These are phyloP conservation scores for Rosa hybrid DNA, from an alignment of 331 rosid genomes.

Conservation along the genomic window DNA sequence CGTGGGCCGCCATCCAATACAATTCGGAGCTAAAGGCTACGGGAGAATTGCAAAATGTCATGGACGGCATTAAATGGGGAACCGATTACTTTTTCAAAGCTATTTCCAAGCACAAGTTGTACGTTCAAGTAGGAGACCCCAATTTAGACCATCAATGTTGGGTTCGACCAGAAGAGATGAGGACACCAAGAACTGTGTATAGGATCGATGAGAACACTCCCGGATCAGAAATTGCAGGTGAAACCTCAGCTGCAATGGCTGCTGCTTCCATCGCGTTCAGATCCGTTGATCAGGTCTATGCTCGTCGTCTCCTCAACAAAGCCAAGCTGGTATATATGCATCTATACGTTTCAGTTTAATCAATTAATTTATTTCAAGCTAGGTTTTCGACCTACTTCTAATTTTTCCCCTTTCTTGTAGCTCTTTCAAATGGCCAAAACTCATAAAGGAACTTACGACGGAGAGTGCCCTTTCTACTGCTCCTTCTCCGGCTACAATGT, in stretches of 20 bases:
- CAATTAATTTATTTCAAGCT: neutral
- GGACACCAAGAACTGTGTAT: slow-evolving; percentile 66
- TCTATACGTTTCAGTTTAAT: neutral
- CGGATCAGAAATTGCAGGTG: slow-evolving; percentile 86
- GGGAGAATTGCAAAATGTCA: slow-evolving; percentile 51
- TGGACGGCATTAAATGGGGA: slow-evolving; percentile 78
- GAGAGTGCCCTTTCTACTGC: slow-evolving; percentile 98
- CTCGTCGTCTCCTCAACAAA: slow-evolving; percentile 82
- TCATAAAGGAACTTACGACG: slow-evolving; percentile 80
- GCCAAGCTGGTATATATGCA: slow-evolving; percentile 64
- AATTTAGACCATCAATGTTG: slow-evolving; percentile 75
- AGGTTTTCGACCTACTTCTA: neutral
- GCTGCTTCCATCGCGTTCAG: slow-evolving; percentile 74
- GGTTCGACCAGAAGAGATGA: slow-evolving; percentile 80
- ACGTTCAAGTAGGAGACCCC: slow-evolving; percentile 90
- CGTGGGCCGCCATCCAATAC: slow-evolving; percentile 77
- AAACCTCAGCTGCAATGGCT: slow-evolving; percentile 92
- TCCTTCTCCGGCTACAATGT: slow-evolving; percentile 86
- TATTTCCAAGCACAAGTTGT: slow-evolving; percentile 43
- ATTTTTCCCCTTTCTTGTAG: slow-evolving; percentile 27
- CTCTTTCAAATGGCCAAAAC: slow-evolving; percentile 63
- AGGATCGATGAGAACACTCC: slow-evolving; percentile 45
- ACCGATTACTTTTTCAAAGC: slow-evolving; percentile 81
- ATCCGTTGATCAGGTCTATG: slow-evolving; percentile 32
- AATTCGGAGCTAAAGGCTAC: slow-evolving; percentile 48